Evolutionary conservation across 495 filamentous ascomycete species (phyloP).

Genomic region (Penicillium subrubescens): DNA sequence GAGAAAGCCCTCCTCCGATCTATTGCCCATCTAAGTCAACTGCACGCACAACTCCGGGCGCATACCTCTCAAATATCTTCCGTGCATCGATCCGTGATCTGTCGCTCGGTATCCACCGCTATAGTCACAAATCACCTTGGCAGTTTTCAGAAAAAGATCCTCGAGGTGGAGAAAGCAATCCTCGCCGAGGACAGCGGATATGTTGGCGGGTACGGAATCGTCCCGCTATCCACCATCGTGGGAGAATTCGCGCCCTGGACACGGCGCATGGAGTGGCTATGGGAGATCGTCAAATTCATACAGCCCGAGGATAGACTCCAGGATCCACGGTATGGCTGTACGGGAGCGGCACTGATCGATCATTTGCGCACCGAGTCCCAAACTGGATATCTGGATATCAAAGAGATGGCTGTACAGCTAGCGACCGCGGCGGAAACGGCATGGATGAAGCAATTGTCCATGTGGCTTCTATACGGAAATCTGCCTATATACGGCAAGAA

Average conservation of each 20-base stretch:
- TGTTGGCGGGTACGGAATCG: constrained; percentile 89
- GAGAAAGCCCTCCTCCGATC: constrained; percentile 80
- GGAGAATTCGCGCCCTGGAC: constrained; percentile 84
- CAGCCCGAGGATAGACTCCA: constrained; percentile 37
- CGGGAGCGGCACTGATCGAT: constrained; percentile 74
- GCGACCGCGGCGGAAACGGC: constrained; percentile 79
- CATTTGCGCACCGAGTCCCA: constrained; percentile 69
- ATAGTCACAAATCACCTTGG: constrained; percentile 74
- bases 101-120: constrained; percentile 82
- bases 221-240: constrained; percentile 83
- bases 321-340: constrained; percentile 37
- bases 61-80: constrained; percentile 65
- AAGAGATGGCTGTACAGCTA: constrained; percentile 68
- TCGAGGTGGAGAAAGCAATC: constrained; percentile 80
- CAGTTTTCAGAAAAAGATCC: constrained; percentile 77
- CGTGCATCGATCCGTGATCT: constrained; percentile 74
- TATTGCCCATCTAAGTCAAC: constrained; percentile 71
- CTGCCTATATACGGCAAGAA: constrained; percentile 69
- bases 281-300: constrained; percentile 69
- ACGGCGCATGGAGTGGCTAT: constrained; percentile 82
- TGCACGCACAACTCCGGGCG: constrained; percentile 69
- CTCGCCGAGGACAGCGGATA: constrained; percentile 68
- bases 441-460: constrained; percentile 86
- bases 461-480: constrained; percentile 87
- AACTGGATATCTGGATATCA: constrained; percentile 89